Evolutionary conservation across 2,329 filamentous ascomycete genomes (phyloP).

Genomic region (Macrophomina phaseolina): DNA sequence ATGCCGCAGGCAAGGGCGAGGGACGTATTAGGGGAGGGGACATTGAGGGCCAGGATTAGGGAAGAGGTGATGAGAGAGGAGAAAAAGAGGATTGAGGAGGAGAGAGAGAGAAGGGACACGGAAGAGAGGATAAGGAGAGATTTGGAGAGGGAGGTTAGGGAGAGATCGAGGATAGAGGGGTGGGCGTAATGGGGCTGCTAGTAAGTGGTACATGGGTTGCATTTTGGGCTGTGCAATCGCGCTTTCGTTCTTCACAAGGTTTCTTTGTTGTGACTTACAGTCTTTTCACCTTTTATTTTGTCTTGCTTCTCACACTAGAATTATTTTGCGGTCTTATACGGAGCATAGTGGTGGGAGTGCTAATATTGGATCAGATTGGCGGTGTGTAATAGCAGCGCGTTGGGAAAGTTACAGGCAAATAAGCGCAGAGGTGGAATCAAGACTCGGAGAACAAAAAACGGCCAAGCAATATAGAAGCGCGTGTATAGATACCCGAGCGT

Average conservation of each 20-base stretch:
- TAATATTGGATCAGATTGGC: too few species aligned
- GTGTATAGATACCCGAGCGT: slow-evolving; percentile 11
- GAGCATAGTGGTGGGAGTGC: too few species aligned
- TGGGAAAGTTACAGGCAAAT: not conserved
- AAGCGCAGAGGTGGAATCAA: not conserved
- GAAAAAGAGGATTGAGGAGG: not conserved
- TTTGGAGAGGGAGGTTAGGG: not conserved
- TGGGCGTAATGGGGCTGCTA: not conserved
- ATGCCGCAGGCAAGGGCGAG: not conserved
- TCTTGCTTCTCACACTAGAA: too few species aligned
- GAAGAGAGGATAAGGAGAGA: not conserved
- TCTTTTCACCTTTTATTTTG: too few species aligned
- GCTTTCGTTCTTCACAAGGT: not conserved
- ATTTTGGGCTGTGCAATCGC: not conserved
- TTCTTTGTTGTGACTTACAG: not conserved
- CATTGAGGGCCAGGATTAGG: not conserved
- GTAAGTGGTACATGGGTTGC: not conserved
- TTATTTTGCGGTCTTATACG: too few species aligned
- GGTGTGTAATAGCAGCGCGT: not conserved
- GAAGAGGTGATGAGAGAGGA: not conserved
- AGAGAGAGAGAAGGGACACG: not conserved
- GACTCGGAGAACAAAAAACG: not conserved
- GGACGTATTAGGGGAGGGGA: slow-evolving; percentile 7
- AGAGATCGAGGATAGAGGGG: not conserved
- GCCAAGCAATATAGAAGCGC: not conserved